Evolutionary conservation across 2,329 filamentous ascomycete species (phyloP), one percentile per base, ranked within the genome.

Genomic region (Davidsoniella virescens): DNA sequence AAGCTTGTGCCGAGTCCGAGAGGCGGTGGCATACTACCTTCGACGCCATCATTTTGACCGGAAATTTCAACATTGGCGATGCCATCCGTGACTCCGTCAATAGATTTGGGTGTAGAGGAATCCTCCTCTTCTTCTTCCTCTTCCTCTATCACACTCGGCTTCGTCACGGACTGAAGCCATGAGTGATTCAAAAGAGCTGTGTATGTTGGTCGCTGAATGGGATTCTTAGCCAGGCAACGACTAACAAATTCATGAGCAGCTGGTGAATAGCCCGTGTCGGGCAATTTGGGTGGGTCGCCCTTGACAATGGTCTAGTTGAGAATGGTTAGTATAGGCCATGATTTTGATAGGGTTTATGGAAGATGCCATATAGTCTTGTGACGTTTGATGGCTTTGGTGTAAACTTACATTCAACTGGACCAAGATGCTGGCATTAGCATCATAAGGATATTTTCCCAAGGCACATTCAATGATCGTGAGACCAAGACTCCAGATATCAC

Each of bases 391-490:
- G 20, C 20, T 23, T 20, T 17, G 17, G 25, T 16, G 9, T 12
- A 20, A 16, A 79, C 88, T 80, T 73, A 96, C 92, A 59, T 84
- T 93, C 33, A 98, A 71, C 63, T 98, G 92, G 60, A 87, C 93
- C 70, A 98, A 96, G 57, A 98, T 98, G 61, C 94, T 96, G 63
- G 90, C 92, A 57, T 93, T 96, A 1, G 93, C 92, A 64, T 98
- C 92, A 60, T 98, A 98, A 1, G 92, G 92, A 64, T 98, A 98
- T 58, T 82, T 76, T 43, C 92, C 92, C 71, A 93, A 79, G 20
- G 90, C 90, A 63, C 90, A 96, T 65, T 98, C 92, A 58, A 98
- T 94, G 56, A 98, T 83, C 25, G 87, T 93, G 61, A 98, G 65
- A 14, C 92, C 92, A 57, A 98, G 67, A 64, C 87, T 94, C 92